Conservation (phyloP, 164 flowering plant species). For the Nymphaea colorata region DNA sequence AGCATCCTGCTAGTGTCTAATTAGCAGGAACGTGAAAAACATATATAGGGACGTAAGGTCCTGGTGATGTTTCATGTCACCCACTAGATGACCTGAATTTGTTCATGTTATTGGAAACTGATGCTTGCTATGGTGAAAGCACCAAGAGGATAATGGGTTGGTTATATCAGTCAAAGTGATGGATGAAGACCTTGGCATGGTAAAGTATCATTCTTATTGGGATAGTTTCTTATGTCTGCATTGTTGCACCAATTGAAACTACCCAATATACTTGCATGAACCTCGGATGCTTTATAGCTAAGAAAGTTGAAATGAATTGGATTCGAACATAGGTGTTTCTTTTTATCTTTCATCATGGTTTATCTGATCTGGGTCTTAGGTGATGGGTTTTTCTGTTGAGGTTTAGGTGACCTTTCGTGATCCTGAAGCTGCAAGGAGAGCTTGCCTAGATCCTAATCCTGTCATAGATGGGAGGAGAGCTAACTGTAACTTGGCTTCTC, state of each 20-base stretch:
- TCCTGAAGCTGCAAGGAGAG: slow-evolving; percentile 76
- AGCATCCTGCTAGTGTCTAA: too few species aligned
- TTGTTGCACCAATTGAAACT: background rate
- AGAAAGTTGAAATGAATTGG: background rate
- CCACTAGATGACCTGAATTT: too few species aligned
- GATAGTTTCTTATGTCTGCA: background rate
- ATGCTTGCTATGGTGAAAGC: too few species aligned
- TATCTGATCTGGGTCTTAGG: background rate
- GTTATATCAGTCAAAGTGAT: too few species aligned
- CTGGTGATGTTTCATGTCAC: too few species aligned
- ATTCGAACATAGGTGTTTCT: background rate
- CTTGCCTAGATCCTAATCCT: slow-evolving; percentile 74
- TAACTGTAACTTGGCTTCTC: slow-evolving; percentile 85
- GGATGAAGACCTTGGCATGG: too few species aligned
- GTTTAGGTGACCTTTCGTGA: slow-evolving; percentile 83
- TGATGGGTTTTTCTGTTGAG: background rate
- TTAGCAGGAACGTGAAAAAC: too few species aligned
- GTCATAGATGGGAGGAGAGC: slow-evolving; percentile 85
- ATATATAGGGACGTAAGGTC: too few species aligned
- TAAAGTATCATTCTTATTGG: too few species aligned
- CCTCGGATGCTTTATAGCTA: background rate
- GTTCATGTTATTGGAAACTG: too few species aligned
- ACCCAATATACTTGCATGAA: background rate
- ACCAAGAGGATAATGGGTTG: too few species aligned
- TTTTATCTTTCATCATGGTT: background rate